Conservation (phyloP, 2,329 filamentous ascomycete genomes). For the Fusarium guadeloupense region DNA sequence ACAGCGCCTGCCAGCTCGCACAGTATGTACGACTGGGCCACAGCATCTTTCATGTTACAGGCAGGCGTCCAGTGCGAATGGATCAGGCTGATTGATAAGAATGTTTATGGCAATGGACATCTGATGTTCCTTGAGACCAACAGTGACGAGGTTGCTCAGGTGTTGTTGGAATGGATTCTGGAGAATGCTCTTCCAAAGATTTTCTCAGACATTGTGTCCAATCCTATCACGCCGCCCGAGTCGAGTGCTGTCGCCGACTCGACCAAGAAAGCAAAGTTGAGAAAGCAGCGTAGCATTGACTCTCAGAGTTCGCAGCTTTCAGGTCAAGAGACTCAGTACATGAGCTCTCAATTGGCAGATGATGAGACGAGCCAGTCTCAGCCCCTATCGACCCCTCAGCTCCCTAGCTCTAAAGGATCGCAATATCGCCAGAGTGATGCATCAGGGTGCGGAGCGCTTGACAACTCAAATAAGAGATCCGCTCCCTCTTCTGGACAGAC, state of each 20-base stretch:
- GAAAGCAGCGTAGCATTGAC: neutral
- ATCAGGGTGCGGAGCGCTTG: neutral
- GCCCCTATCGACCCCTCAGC: slow-evolving; percentile 1
- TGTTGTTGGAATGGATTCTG: slow-evolving; percentile 52
- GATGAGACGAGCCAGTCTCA: neutral
- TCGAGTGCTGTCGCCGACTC: neutral
- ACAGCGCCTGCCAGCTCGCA: slow-evolving; percentile 65
- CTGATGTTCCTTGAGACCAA: slow-evolving; percentile 65
- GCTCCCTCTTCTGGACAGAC: slow-evolving; percentile 7
- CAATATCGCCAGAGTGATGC: neutral
- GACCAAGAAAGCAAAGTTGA: neutral
- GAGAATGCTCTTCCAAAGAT: slow-evolving; percentile 1
- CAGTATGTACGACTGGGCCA: slow-evolving; percentile 64
- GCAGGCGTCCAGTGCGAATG: slow-evolving; percentile 57
- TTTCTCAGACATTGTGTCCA: neutral
- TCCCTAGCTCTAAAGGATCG: neutral
- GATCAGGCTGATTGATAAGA: slow-evolving; percentile 54
- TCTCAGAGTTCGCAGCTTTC: neutral
- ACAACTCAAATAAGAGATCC: slow-evolving; percentile 3
- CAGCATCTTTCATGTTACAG: slow-evolving; percentile 61
- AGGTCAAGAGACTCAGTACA: neutral
- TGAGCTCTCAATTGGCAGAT: neutral
- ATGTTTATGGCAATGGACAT: slow-evolving; percentile 64
- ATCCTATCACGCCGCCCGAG: slow-evolving; percentile 1
- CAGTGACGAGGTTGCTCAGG: slow-evolving; percentile 53